Evolutionary conservation across 495 filamentous ascomycete species (phyloP), one percentile per base, ranked within the genome.

Genomic region (Cenococcum geophilum): DNA sequence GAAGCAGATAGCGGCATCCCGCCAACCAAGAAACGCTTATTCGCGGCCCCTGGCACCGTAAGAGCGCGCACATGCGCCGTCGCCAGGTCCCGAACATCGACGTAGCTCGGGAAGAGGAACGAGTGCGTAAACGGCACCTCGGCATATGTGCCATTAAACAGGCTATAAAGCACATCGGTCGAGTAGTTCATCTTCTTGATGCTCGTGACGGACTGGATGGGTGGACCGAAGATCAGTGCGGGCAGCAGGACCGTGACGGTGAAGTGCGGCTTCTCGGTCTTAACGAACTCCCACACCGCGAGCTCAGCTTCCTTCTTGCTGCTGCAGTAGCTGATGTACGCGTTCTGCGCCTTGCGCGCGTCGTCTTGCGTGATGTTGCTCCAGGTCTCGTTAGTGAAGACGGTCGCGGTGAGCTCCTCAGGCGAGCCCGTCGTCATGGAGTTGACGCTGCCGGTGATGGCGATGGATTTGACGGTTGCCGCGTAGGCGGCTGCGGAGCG

Each of bases 241-340:
- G 64, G 64, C 0, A 67, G 60, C 10, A 73, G 61, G 18, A 71
- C 65, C 5, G 67, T 74, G 6, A 64, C 61, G 21, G 2, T 47
- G 35, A 68, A 74, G 4, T 22, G 5, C 0, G 70, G 71, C 47
- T 68, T 62, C 37, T 62, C 64, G 5, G 47, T 60, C 53, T 69
- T 60, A 48, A 74, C 68, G 53, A 70, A 73, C 47, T 71, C 65
- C 71, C 72, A 73, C 23, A 73, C 53, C 27, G 68, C 71, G 1
- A 66, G 63, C 58, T 72, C 72, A 57, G 62, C 72, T 51, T 72
- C 68, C 57, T 72, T 74, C 61, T 73, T 74, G 65, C 65, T 69
- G 50, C 61, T 64, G 64, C 67, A 68, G 61, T 73, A 74, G 21
- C 43, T 64, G 59, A 68, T 57, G 55, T 68, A 74, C 22, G 55